Percentiles rank a stretch among this genome's conserved stretches.
phyloP scores from a whole-genome alignment of 75 land plant species.

The Selaginella tamariscina region DNA sequence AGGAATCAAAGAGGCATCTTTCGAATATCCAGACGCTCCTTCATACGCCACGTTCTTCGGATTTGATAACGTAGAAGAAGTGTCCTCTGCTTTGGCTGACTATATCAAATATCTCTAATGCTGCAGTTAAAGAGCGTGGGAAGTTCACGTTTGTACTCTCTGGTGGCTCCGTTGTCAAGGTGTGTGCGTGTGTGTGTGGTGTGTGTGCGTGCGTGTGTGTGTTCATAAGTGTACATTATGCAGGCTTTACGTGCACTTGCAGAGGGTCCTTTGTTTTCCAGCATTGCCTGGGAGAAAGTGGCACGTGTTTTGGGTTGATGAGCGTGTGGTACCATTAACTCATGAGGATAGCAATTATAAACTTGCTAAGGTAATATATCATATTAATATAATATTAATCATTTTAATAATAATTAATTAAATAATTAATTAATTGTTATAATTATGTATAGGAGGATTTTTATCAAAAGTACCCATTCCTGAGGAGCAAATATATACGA shows the following conservation, averaged over 20 bases:
- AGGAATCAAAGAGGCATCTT: not conserved
- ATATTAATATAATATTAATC: too few relatives aligned
- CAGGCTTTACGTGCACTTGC: not conserved
- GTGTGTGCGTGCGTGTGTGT: not conserved
- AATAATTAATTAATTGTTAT: too few relatives aligned
- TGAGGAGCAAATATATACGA: slow-evolving; percentile 56
- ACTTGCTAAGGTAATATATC: slow-evolving; percentile 31
- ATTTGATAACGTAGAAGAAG: slow-evolving; percentile 33
- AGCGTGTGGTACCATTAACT: slow-evolving; percentile 79
- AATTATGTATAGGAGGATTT: not conserved
- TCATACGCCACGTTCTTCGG: not conserved
- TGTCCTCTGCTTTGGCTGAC: slow-evolving; percentile 36
- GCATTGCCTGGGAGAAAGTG: slow-evolving; percentile 65
- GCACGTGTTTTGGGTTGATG: slow-evolving; percentile 96
- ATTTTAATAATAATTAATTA: too few relatives aligned
- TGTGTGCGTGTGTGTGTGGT: slow-evolving; percentile 26
- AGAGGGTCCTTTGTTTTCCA: slow-evolving; percentile 13
- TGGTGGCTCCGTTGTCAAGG: slow-evolving; percentile 55
- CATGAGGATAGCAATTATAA: slow-evolving; percentile 83
- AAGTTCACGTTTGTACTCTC: slow-evolving; percentile 58
- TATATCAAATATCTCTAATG: slow-evolving; percentile 40
- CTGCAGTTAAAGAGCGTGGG: slow-evolving; percentile 27
- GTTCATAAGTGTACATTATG: slow-evolving; percentile 8
- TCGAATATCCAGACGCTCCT: not conserved
- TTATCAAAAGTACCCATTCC: slow-evolving; percentile 18